Base-by-base conservation (phyloP, 1,139 yeast genomes). In the Scheffersomyces segobiensis region DNA sequence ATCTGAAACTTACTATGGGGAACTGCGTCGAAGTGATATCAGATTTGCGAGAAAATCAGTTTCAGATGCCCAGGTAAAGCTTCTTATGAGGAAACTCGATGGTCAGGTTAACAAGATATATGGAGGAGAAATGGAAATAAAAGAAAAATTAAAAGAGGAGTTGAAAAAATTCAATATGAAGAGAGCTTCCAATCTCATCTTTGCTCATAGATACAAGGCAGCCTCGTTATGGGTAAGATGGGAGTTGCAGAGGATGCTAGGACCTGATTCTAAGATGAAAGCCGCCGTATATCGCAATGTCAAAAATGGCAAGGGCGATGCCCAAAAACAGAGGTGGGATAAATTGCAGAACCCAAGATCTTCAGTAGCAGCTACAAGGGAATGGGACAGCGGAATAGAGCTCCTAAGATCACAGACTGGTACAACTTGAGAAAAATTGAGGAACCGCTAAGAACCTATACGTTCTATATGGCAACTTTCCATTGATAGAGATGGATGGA, bases 131-230 rank as follows among this genome's bases (percentile, higher is more conserved):
- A 55, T 49, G 1, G 68, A 62, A 4, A 60, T 71, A 32, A 60
- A 60, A 3, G 53, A 58, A 0, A 63, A 62, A 10, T 66, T 82
- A 4, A 56, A 63, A 6, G 53, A 60, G 1, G 66, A 66, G 46
- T 56, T 81, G 2, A 17, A 54, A 1, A 48, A 54, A 1, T 49
- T 82, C 59, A 67, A 70, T 10, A 77, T 71, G 57, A 69, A 72
- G 3, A 71, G 76, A 24, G 88, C 86, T 0, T 67, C 81, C 0
- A 70, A 74, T 32, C 63, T 86, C 54, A 76, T 85, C 2, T 85
- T 85, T 70, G 87, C 85, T 0, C 63, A 65, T 21, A 70, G 65
- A 54, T 75, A 69, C 56, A 74, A 79, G 1, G 55, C 62, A 20
- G 64, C 63, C 26, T 59, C 74, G 7, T 61, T 74, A 26, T 69